Percentiles rank a stretch among this genome's conserved stretches.
phyloP scores from a whole-genome alignment of 768 basidiomycete genomes.

The Tulasnella sp. region DNA sequence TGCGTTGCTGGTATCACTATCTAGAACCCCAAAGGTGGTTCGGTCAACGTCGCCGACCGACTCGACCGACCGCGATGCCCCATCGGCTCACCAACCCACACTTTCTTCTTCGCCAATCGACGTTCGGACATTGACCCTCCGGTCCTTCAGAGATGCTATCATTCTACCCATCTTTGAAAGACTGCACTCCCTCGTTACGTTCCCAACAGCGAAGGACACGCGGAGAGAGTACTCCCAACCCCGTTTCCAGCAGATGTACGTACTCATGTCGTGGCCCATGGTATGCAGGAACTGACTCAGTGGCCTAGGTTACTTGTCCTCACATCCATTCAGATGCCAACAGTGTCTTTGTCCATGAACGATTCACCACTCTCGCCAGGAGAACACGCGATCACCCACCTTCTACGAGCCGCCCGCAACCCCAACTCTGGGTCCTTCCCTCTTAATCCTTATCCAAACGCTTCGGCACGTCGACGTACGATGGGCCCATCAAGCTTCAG shows the following conservation, averaged over 20 bases:
- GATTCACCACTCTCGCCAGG: constrained; percentile 45
- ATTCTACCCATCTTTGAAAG: constrained; percentile 46
- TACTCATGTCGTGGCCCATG: neutral
- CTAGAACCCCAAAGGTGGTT: constrained; percentile 42
- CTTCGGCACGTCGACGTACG: constrained; percentile 10
- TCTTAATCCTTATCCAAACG: neutral
- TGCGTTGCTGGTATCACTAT: constrained; percentile 51
- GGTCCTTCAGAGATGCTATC: constrained; percentile 68
- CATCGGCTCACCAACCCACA: constrained; percentile 17
- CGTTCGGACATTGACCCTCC: constrained; percentile 66
- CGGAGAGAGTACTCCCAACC: constrained; percentile 48
- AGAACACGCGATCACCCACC: constrained; percentile 55
- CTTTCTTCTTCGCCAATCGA: constrained; percentile 48
- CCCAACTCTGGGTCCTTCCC: constrained; percentile 6
- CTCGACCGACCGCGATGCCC: constrained; percentile 3
- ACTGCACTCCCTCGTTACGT: constrained; percentile 11
- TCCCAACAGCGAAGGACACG: constrained; percentile 7
- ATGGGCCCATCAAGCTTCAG: constrained; percentile 58
- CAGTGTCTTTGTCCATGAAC: constrained; percentile 46
- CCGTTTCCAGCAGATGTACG: constrained; percentile 70
- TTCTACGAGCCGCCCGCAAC: constrained; percentile 35
- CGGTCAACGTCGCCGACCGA: constrained; percentile 38
- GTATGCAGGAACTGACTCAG: constrained; percentile 9
- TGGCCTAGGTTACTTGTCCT: constrained; percentile 21
- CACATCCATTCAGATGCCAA: constrained; percentile 32